Conservation (phyloP, 331 rosid species). For the Pyrus hybrid region DNA sequence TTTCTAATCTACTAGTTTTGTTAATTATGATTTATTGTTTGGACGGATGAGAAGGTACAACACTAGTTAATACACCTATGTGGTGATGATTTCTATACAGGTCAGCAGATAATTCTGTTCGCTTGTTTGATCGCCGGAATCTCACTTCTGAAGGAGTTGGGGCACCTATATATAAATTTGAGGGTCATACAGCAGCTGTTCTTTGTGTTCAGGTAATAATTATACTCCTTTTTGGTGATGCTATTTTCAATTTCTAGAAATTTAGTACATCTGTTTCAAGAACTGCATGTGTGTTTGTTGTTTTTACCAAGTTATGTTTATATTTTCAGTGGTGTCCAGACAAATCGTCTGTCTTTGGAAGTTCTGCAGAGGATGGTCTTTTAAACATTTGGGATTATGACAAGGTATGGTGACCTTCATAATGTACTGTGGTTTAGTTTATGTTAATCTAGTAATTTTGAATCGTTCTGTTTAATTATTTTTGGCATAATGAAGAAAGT, state of each 20-base stretch:
- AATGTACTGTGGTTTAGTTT: background rate
- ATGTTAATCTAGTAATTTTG: background rate
- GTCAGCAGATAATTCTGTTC: conserved; percentile 93
- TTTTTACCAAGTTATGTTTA: background rate
- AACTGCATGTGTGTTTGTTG: conserved; percentile 8
- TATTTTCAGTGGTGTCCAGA: conserved; percentile 95
- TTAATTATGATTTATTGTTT: background rate
- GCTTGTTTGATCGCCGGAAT: conserved; percentile 94
- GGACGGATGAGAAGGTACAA: background rate
- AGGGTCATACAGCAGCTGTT: conserved; percentile 96
- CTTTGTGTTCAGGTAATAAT: conserved; percentile 90
- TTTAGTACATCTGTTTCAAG: background rate
- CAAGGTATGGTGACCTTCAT: conserved; percentile 41
- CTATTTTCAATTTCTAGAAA: background rate
- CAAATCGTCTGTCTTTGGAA: conserved; percentile 93
- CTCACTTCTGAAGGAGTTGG: conserved; percentile 86
- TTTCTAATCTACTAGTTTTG: background rate
- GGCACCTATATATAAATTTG: conserved; percentile 85
- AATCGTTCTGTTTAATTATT: background rate
- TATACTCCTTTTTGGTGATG: background rate
- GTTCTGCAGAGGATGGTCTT: conserved; percentile 98
- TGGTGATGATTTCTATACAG: conserved; percentile 32
- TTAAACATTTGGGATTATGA: conserved; percentile 95
- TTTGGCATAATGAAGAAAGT: background rate
- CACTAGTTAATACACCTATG: conserved; percentile 7